Evolutionary conservation across 139 green algal species (phyloP).

Genomic region (Zygnema cylindricum): DNA sequence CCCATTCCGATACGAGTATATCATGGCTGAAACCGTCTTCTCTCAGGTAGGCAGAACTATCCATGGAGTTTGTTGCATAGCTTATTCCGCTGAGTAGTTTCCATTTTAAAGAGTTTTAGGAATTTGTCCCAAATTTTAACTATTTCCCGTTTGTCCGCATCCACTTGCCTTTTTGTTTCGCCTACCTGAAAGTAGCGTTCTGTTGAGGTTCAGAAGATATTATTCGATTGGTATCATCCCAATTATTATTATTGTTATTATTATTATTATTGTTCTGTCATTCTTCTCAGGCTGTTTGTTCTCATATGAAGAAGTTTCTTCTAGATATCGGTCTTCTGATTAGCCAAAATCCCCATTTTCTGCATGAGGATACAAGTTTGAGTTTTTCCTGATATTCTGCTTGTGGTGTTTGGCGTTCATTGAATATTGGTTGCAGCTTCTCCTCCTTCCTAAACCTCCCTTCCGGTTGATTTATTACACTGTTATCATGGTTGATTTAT

Average conservation of each 20-base stretch:
- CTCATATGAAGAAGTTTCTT: no score
- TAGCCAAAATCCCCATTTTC: neutral
- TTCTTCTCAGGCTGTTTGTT: no score
- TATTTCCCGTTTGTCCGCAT: no score
- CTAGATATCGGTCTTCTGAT: neutral
- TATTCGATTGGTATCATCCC: no score
- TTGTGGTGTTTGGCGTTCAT: neutral
- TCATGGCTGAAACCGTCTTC: constrained; percentile 86
- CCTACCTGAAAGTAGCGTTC: no score
- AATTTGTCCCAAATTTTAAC: no score
- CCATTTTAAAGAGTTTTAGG: no score
- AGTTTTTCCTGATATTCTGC: neutral
- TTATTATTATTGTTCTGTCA: no score
- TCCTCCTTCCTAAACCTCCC: constrained; percentile 49
- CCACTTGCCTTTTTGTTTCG: no score
- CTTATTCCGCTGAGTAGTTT: no score
- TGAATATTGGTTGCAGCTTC: constrained; percentile 8
- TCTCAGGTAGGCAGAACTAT: constrained; percentile 44
- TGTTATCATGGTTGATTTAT: constrained; percentile 75
- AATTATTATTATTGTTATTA: no score
- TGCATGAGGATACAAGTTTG: neutral
- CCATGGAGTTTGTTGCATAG: neutral
- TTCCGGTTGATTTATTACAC: constrained; percentile 83
- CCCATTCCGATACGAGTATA: constrained; percentile 68
- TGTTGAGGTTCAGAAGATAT: no score